Evolutionary conservation across 768 basidiomycete species (phyloP), one percentile per base, ranked within the genome.

Genomic region (Suillus plorans): DNA sequence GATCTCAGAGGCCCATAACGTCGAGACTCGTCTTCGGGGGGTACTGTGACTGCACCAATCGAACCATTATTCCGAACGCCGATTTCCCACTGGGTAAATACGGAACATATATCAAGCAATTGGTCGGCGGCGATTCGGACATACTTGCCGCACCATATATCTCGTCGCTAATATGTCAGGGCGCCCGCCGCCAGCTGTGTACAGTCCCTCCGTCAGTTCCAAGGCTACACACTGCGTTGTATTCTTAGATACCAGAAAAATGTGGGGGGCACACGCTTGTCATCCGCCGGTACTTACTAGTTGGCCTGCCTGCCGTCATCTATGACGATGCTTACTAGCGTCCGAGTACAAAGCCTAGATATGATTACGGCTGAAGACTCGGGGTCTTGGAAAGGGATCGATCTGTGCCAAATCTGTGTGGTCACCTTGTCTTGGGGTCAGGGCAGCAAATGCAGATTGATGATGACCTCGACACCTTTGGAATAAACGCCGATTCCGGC

Each of bases 371-470:
- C 22, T 22, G 14, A 41, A 9, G 39, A 28, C 28, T 42, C 41
- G 58, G 58, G 58, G 58, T 59, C 57, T 59, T 25, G 16, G 25
- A 18, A 25, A 28, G 37, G 25, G 37, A 59, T 59, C 39, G 57
- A 58, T 58, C 57, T 58, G 39, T 41, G 10, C 9, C 16, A 41
- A 58, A 58, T 58, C 13, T 20, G 22, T 41, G 22, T 58, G 31
- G 18, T 39, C 16, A 25, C 57, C 25, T 58, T 58, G 57, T 41
- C 57, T 39, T 41, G 37, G 57, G 9, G 39, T 31, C 58, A 59
- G 58, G 58, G 58, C 41, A 42, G 58, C 25, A 12, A 59, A 59
- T 59, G 18, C 16, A 42, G 58, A 59, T 59, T 59, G 39, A 59
- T 59, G 57, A 41, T 42, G 58, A 31, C 37, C 57, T 58, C 22